These are phyloP conservation scores for Caryopteris hybrid DNA, from an alignment of 305 asterid genomes.

Conservation along the genomic window DNA sequence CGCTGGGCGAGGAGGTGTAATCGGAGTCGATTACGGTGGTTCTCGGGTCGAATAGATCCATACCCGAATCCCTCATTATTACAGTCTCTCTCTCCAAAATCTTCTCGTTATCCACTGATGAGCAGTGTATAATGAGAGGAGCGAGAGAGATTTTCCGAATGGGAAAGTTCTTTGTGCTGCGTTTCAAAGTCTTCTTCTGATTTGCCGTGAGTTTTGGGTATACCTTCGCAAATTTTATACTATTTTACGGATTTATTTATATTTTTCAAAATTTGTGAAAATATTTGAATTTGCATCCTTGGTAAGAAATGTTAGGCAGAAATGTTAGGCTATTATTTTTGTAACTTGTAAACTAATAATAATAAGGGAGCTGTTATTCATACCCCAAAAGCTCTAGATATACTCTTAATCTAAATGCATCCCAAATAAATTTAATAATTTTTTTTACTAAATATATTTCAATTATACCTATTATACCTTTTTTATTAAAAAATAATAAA, in stretches of 20 bases:
- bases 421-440: too few relatives aligned
- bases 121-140: slow-evolving; percentile 17
- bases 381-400: too few relatives aligned
- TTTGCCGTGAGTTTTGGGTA: slow-evolving; percentile 18
- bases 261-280: too few relatives aligned
- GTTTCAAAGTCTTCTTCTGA: slow-evolving; percentile 19
- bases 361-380: too few relatives aligned
- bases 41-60: slow-evolving; percentile 91
- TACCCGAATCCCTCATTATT: slow-evolving; percentile 71
- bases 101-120: slow-evolving; percentile 24
- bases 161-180: slow-evolving; percentile 17
- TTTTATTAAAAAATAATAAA: too few relatives aligned
- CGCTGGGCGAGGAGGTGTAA: slow-evolving; percentile 34
- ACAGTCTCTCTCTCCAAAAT: not conserved
- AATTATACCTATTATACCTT: too few relatives aligned
- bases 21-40: slow-evolving; percentile 70
- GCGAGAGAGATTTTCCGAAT: slow-evolving; percentile 17
- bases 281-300: too few relatives aligned
- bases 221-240: not conserved
- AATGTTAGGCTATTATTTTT: too few relatives aligned
- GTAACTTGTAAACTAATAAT: too few relatives aligned
- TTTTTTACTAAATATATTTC: too few relatives aligned
- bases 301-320: too few relatives aligned
- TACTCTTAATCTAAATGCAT: too few relatives aligned
- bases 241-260: not conserved